phyloP scores from a whole-genome alignment of 2,329 filamentous ascomycete species.

The Aureobasidium sp. region DNA sequence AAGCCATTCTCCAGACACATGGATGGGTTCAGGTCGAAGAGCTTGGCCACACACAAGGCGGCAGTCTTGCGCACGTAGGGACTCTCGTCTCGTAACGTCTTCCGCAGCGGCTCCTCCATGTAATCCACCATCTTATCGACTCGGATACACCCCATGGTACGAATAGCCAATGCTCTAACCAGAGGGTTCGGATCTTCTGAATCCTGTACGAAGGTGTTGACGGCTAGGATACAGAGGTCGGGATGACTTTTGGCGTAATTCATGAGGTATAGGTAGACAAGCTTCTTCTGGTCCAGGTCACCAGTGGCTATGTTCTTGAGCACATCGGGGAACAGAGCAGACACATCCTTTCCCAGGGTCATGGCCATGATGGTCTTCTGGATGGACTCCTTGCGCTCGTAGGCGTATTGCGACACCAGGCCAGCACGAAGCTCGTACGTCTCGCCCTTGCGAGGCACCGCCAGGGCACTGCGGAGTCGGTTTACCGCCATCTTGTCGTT shows the following conservation, averaged over 20 bases:
- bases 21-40: constrained; percentile 86
- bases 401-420: constrained; percentile 95
- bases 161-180: constrained; percentile 86
- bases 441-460: constrained; percentile 89
- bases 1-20: constrained; percentile 98
- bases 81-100: constrained; percentile 93
- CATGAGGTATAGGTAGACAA: constrained; percentile 98
- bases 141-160: constrained; percentile 97
- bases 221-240: constrained; percentile 94
- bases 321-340: constrained; percentile 91
- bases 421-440: constrained; percentile 95
- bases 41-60: constrained; percentile 93
- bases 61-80: constrained; percentile 98
- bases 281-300: constrained; percentile 97
- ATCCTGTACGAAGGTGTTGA: constrained; percentile 98
- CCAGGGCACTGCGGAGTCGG: constrained; percentile 89
- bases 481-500: constrained; percentile 73
- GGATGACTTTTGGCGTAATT: constrained; percentile 99
- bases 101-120: constrained; percentile 95
- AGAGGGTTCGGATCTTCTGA: constrained; percentile 97
- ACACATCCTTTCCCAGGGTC: constrained; percentile 98
- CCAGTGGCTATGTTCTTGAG: constrained; percentile 96
- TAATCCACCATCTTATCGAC: constrained; percentile 99
- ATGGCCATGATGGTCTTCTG: constrained; percentile 99
- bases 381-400: constrained; percentile 96